Base-by-base conservation (phyloP, 2,329 filamentous ascomycete genomes). In the Rasamsonia emersonii region DNA sequence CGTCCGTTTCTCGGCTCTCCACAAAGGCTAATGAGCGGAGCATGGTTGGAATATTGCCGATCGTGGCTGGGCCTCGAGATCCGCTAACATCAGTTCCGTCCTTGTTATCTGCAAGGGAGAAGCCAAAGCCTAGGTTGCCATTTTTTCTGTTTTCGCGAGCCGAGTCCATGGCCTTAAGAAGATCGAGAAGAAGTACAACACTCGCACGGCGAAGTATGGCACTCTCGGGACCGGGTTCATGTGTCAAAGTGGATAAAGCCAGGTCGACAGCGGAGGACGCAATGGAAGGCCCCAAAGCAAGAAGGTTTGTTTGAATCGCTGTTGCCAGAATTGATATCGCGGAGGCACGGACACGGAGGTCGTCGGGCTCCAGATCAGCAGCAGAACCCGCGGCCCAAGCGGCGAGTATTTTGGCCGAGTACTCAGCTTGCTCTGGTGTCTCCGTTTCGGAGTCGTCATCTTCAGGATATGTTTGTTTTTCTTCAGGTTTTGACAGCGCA, bases 161-260 rank as follows among this genome's bases (percentile, higher is more conserved):
- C 9, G 42, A 40, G 23, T 64, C 59, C 2, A 65, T 41, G 2
- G 59, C 53, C 35, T 57, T 63, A 8, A 64, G 28, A 8, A 62
- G 47, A 27, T 64, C 60, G 4, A 63, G 51, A 4, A 64, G 46
- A 11, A 64, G 44, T 2, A 64, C 33, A 3, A 50, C 54, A 14
- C 59, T 59, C 20, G 61, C 58, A 8, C 61, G 59, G 15, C 61
- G 54, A 6, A 65, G 42, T 11, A 65, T 64, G 1, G 60, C 60
- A 16, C 49, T 59, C 35, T 59, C 61, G 0, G 45, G 42, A 1
- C 41, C 47, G 3, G 47, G 41, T 30, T 65, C 61, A 0, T 62
- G 43, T 1, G 49, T 57, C 3, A 64, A 40, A 1, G 54, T 63
- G 4, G 56, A 49, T 17, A 64, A 45, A 2, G 58, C 57, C 11